phyloP scores from a whole-genome alignment of 2,329 filamentous ascomycete genomes.

The Aspergillus texensis region DNA sequence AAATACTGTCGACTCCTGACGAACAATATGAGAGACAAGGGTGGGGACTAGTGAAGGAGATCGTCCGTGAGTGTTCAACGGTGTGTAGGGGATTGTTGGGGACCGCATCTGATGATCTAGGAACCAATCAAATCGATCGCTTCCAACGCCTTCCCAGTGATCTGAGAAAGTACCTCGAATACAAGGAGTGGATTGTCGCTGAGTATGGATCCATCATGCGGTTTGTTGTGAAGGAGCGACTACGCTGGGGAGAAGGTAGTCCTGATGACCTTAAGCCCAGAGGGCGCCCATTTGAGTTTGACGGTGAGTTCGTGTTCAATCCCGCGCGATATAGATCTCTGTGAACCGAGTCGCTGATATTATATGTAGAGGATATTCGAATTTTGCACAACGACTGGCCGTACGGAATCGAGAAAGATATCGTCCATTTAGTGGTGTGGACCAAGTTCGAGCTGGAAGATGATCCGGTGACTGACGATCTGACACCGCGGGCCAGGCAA shows the following conservation, averaged over 20 bases:
- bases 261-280: conserved; percentile 37
- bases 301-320: conserved; percentile 31
- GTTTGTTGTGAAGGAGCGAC: conserved; percentile 71
- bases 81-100: not conserved
- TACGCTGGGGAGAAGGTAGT: conserved; percentile 65
- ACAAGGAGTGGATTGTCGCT: conserved; percentile 63
- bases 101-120: conserved; percentile 33
- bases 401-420: conserved; percentile 76
- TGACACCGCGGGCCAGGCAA: conserved; percentile 64
- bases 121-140: conserved; percentile 68
- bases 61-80: conserved; percentile 53
- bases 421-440: conserved; percentile 89
- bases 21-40: conserved; percentile 61
- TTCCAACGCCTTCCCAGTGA: conserved; percentile 79
- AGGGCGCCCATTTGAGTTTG: conserved; percentile 36
- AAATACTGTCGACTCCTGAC: conserved; percentile 73
- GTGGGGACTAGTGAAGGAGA: conserved; percentile 70
- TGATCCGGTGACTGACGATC: conserved; percentile 65
- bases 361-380: conserved; percentile 61
- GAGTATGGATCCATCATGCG: conserved; percentile 76
- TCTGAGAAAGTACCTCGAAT: conserved; percentile 75
- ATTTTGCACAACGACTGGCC: conserved; percentile 93
- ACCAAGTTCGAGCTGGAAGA: conserved; percentile 82
- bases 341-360: not conserved
- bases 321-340: not conserved